These are phyloP conservation scores for Candida piceae DNA, from an alignment of 805 yeast genomes.

Conservation along the genomic window DNA sequence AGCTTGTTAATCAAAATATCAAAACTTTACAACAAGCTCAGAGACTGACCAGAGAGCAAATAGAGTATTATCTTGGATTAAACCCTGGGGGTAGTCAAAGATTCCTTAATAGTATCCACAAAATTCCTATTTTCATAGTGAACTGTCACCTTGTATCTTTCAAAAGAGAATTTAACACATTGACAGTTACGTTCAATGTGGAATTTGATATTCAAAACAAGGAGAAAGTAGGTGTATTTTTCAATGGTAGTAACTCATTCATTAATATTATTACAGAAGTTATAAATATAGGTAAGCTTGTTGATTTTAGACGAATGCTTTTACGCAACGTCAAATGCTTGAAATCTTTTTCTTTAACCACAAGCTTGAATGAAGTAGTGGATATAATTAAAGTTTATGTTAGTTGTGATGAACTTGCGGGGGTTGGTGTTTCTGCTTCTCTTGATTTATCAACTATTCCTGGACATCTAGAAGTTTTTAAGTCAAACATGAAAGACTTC, in stretches of 20 bases:
- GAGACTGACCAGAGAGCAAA: slow-evolving; percentile 19
- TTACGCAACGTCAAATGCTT: slow-evolving; percentile 19
- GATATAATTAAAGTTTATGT: slow-evolving; percentile 28
- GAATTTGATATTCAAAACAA: slow-evolving; percentile 26
- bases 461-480: too few relatives aligned
- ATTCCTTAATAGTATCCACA: slow-evolving; percentile 29
- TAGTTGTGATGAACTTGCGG: slow-evolving; percentile 37
- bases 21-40: slow-evolving; percentile 28
- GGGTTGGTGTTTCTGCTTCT: slow-evolving; percentile 13
- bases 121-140: slow-evolving; percentile 35
- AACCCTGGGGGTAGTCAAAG: slow-evolving; percentile 31
- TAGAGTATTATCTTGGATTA: slow-evolving; percentile 2
- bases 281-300: slow-evolving; percentile 26
- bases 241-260: slow-evolving; percentile 11
- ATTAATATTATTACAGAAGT: slow-evolving; percentile 9
- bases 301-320: slow-evolving; percentile 41
- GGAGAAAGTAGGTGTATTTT: slow-evolving; percentile 9
- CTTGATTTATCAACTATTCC: slow-evolving; percentile 2
- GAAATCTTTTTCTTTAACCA: slow-evolving; percentile 25
- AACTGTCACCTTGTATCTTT: slow-evolving; percentile 8
- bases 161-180: not conserved
- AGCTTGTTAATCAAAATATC: slow-evolving; percentile 34
- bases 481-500: not conserved
- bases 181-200: slow-evolving; percentile 30
- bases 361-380: slow-evolving; percentile 13